Evolutionary conservation across 1,284 basidiomycete species (phyloP), one percentile per base, ranked within the genome.

Genomic region (Pascua sp.): DNA sequence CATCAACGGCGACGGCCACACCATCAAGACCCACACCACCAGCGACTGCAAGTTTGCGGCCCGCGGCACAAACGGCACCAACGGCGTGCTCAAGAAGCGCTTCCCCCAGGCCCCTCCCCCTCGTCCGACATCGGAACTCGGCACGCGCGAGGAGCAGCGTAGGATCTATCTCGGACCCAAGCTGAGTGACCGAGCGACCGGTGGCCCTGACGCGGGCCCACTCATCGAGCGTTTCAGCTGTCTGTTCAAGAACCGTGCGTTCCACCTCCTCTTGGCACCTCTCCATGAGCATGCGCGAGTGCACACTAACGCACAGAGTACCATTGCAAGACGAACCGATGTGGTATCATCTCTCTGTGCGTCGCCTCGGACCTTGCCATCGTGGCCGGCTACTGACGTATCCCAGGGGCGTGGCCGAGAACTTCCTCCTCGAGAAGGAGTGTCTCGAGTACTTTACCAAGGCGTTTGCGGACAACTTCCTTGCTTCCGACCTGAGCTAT

Each of bases 381-480:
- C 7, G 24, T 32, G 24, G 24, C 24, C 24, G 24, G 24, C 24
- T 32, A 32, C 24, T 32, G 3, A 32, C 24, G 24, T 32, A 64
- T 46, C n/a, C 17, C 57, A 67, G 66, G 13, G 77, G 78, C n/a
- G 76, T 78, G 2, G 77, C 78, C 1, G 78, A 79, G 63, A 79
- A 79, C 64, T 75, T 75, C 45, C 59, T 77, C 48, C 73, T 76
- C 65, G 68, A 75, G 59, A 63, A 69, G 24, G 71, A 75, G 59
- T 75, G 71, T 58, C 44, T 71, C 49, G 67, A 72, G 55, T 69
- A 73, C 59, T 76, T 75, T 55, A 55, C 62, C 0, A 65, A 68
- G 39, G 71, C 72, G 8, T 68, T 79, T 40, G 49, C 47, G 3
- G 46, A 64, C 38, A 70, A 70, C 59, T 66, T 73, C 42, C 63